These are phyloP conservation scores for Pseudogymnoascus sp. DNA, from an alignment of 2,329 filamentous ascomycete genomes.

Conservation along the genomic window DNA sequence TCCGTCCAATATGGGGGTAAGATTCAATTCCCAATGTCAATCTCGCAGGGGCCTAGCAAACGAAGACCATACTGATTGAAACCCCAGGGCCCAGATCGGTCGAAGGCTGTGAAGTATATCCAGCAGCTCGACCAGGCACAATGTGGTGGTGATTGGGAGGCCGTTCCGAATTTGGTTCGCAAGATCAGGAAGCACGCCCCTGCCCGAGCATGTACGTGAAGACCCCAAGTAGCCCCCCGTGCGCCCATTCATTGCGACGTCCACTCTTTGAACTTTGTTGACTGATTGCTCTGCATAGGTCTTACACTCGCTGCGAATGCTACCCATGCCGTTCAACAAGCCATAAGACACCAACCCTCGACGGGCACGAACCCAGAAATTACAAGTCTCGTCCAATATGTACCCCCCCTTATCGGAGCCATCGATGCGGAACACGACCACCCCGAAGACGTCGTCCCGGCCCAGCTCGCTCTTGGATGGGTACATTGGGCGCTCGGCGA, in stretches of 20 bases:
- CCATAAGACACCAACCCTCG: conserved; percentile 29
- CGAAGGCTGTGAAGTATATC: conserved; percentile 79
- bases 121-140: conserved; percentile 76
- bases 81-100: conserved; percentile 34
- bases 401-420: conserved; percentile 41
- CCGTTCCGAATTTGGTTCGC: conserved; percentile 79
- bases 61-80: not conserved
- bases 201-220: conserved; percentile 66
- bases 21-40: conserved; percentile 3
- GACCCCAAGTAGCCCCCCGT: not conserved
- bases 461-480: conserved; percentile 77
- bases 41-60: not conserved
- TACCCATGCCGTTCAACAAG: conserved; percentile 58
- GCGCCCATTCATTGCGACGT: conserved; percentile 17
- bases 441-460: conserved; percentile 64
- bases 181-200: conserved; percentile 94
- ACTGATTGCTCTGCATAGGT: conserved; percentile 40
- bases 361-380: conserved; percentile 21
- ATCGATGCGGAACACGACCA: conserved; percentile 52
- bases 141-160: conserved; percentile 80
- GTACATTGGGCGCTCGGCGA: conserved; percentile 73
- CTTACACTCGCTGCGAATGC: conserved; percentile 63
- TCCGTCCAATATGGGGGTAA: conserved; percentile 3
- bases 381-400: conserved; percentile 21
- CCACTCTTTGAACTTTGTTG: conserved; percentile 13